phyloP scores from a whole-genome alignment of 192 early-diverging fungal genomes.

The Coemansia aciculifera region DNA sequence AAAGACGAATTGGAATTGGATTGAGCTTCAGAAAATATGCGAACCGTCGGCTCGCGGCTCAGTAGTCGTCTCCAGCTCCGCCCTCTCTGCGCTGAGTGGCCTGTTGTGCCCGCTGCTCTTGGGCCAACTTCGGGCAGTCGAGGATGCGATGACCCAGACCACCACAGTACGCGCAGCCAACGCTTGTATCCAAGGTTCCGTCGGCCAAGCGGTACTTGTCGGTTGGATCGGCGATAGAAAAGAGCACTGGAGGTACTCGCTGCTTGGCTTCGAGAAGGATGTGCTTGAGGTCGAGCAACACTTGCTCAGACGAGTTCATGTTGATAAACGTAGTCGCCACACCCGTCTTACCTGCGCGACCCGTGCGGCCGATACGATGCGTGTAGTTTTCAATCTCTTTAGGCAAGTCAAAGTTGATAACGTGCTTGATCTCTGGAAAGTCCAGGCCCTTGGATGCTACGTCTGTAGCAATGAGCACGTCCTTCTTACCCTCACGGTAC shows the following conservation, averaged over 20 bases:
- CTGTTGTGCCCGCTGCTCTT: constrained; percentile 60
- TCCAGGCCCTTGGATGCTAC: constrained; percentile 96
- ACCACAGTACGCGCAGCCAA: constrained; percentile 93
- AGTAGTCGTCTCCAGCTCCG: constrained; percentile 36
- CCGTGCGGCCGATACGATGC: constrained; percentile 96
- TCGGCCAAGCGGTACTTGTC: constrained; percentile 80
- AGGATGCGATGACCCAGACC: constrained; percentile 91
- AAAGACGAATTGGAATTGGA: neutral
- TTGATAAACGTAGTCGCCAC: constrained; percentile 98
- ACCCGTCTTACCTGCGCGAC: constrained; percentile 94
- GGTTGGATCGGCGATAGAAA: constrained; percentile 83
- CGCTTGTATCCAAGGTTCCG: constrained; percentile 54
- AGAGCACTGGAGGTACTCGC: constrained; percentile 82
- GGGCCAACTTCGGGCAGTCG: constrained; percentile 81
- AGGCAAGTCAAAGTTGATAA: constrained; percentile 99
- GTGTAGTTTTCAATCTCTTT: constrained; percentile 99
- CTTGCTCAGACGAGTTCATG: constrained; percentile 86
- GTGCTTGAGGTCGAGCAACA: constrained; percentile 93
- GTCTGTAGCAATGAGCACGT: constrained; percentile 96
- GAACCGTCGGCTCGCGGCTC: constrained; percentile 19
- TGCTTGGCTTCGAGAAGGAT: constrained; percentile 91
- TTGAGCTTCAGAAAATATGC: neutral
- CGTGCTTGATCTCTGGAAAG: constrained; percentile 94
- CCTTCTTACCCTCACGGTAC: constrained; percentile 88
- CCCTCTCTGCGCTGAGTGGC: constrained; percentile 38